Base-by-base conservation (phyloP, 2,329 filamentous ascomycete species). In the Orbilia brochopaga region DNA sequence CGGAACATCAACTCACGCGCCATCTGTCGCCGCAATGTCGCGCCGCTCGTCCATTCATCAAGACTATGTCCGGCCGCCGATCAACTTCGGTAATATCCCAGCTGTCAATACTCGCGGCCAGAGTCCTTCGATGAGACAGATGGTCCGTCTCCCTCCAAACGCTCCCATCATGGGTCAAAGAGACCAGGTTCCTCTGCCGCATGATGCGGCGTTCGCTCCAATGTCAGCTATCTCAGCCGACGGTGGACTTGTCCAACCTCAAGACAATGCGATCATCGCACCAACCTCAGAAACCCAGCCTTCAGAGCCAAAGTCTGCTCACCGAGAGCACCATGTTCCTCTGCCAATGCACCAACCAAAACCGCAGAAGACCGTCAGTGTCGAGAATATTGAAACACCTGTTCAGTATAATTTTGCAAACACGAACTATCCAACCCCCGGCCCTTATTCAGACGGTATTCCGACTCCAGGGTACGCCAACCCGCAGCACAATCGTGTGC, bases 311-410 rank as follows among this genome's bases (percentile, higher is more conserved):
- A 11, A 83, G 86, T 74, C 83, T 84, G 23, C 83, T 86, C 23
- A 85, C 84, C 13, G 85, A 85, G 77, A 86, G 84, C 77, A 85
- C 85, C 27, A 79, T 80, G 19, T 83, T 85, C 79, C 82, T 23
- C 42, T 77, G 23, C 75, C 91, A 0, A 96, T 97, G 87, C 91
- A 97, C 78, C 94, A 97, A 79, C 94, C 94, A 65, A 89, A 91
- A 58, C 93, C 94, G 7, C 92, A 97, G 79, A 97, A 97, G 83
- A 85, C 92, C 4, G 91, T 97, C 32, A 97, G 92, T 8, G 87
- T 97, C 67, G 90, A 91, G 65, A 92, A 91, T 76, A 96, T 97
- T 75, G 94, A 97, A 79, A 90, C 90, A 6, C 91, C 92, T 2
- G 87, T 86, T 3, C 83, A 37, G 2, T 78, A 80, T 66, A 79